Evolutionary conservation across 805 yeast genomes (phyloP), one percentile per base, ranked within the genome.

Genomic region (Yamadazyma sp.): DNA sequence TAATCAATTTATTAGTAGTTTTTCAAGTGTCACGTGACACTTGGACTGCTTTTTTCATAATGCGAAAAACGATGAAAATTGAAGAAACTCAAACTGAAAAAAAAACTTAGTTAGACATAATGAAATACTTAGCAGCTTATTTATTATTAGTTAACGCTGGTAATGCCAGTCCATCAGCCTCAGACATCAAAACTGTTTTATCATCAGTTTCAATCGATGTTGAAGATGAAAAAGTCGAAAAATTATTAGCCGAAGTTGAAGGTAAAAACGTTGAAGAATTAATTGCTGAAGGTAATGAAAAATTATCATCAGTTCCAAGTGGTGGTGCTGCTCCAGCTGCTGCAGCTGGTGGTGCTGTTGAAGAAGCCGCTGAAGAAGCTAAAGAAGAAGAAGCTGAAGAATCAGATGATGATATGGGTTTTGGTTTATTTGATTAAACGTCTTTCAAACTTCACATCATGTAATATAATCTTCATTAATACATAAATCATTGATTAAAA

Each of bases 71-170:
- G 9, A 8, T 16, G 13, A 28, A 28, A 23, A 16, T 8, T n/a
- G 30, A 15, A 19, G 18, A 31, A 26, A 18, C 27, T n/a, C 28
- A 24, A 18, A 4, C 14, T 28, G 15, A 28, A n/a, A 23, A 20
- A 14, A n/a, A n/a, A n/a, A n/a, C n/a, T n/a, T n/a, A n/a, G n/a
- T n/a, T n/a, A n/a, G n/a, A n/a, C n/a, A 34, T 27, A 17, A 27
- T 88, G 97, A 93, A 88, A 86, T 91, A 91, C 82, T 84, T 93
- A 76, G 98, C 98, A 76, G 98, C 98, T 73, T 93, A 93, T 80
- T 84, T 93, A 74, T 84, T 91, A 76, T 82, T 93, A 74, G 88
- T 83, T 76, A 88, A 93, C 70, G 96, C 96, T 73, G 98, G 98
- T 70, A 82, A 80, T 78, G 69, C 88, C 67, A 64, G 93, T 60